A percentile compares a stretch with the other conserved stretches of the same genome.
Evolutionary conservation across 495 filamentous ascomycete genomes (phyloP).

Genomic region (Xylaria cubensis): DNA sequence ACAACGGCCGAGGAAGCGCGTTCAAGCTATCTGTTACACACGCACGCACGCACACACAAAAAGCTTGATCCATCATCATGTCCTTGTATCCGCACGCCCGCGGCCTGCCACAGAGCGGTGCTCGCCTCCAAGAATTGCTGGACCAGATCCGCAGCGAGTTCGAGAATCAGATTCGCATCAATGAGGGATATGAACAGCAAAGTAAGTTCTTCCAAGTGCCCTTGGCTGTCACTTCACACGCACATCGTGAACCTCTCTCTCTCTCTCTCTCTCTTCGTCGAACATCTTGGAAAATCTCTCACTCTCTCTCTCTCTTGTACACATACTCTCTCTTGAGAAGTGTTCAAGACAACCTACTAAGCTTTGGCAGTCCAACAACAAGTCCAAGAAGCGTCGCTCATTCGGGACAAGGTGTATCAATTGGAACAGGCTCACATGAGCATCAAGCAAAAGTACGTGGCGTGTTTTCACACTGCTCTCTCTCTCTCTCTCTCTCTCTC

Average conservation of each 20-base stretch:
- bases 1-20: constrained; percentile 7
- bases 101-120: constrained; percentile 69
- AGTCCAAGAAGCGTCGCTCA: constrained; percentile 89
- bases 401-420: constrained; percentile 87
- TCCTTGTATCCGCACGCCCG: constrained; percentile 88
- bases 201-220: constrained; percentile 63
- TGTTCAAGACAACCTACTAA: constrained; percentile 5
- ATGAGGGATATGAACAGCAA: constrained; percentile 85
- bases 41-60: neutral
- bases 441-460: constrained; percentile 86
- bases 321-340: too few relatives aligned
- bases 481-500: neutral
- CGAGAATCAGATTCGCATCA: constrained; percentile 76
- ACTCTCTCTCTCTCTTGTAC: too few relatives aligned
- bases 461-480: neutral
- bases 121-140: constrained; percentile 85
- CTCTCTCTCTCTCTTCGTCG: too few relatives aligned
- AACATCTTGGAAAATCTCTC: too few relatives aligned
- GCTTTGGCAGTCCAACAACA: constrained; percentile 73
- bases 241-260: too few relatives aligned
- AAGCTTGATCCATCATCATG: constrained; percentile 56
- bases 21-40: neutral
- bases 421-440: constrained; percentile 85
- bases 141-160: constrained; percentile 91
- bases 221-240: neutral